A percentile compares a stretch with the other conserved stretches of the same genome.
phyloP scores from a whole-genome alignment of 1,284 basidiomycete genomes.

The Butyriboletus appendiculatus region DNA sequence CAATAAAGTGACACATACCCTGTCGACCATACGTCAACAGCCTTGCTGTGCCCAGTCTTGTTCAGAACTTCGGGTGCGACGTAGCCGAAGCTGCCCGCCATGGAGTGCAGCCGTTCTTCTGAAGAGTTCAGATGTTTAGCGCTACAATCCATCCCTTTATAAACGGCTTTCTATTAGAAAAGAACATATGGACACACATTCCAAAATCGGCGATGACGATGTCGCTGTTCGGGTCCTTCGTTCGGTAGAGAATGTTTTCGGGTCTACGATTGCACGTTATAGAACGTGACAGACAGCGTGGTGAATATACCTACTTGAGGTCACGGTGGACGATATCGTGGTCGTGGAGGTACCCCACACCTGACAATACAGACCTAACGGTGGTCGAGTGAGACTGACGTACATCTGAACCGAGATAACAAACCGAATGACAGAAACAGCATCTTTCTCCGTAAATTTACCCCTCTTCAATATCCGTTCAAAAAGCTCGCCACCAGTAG shows the following conservation, averaged over 20 bases:
- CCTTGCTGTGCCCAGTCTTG: slow-evolving; percentile 84
- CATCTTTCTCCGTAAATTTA: slow-evolving; percentile 90
- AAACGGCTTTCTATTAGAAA: background rate
- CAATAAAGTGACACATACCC: slow-evolving; percentile 56
- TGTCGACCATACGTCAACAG: slow-evolving; percentile 92
- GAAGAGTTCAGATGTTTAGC: slow-evolving; percentile 84
- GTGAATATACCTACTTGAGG: slow-evolving; percentile 64
- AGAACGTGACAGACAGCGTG: background rate
- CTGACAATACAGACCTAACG: slow-evolving; percentile 71
- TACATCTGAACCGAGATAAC: background rate
- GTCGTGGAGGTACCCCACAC: slow-evolving; percentile 81
- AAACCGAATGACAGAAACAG: slow-evolving; percentile 67
- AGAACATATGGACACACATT: slow-evolving; percentile 59
- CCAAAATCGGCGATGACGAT: slow-evolving; percentile 97
- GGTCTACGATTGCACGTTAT: slow-evolving; percentile 51
- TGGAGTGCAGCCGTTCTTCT: slow-evolving; percentile 76
- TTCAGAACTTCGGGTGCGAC: slow-evolving; percentile 92
- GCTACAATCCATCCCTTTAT: slow-evolving; percentile 38
- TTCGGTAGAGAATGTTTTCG: slow-evolving; percentile 93
- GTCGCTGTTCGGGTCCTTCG: slow-evolving; percentile 68
- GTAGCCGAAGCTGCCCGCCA: slow-evolving; percentile 93
- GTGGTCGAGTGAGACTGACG: background rate
- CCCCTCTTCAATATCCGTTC: slow-evolving; percentile 80
- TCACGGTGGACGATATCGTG: slow-evolving; percentile 93
- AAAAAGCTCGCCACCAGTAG: slow-evolving; percentile 88